A percentile compares a stretch with the other conserved stretches of the same genome.
Conservation (phyloP, 2,329 filamentous ascomycete genomes). For the Colletotrichum orbiculare region DNA sequence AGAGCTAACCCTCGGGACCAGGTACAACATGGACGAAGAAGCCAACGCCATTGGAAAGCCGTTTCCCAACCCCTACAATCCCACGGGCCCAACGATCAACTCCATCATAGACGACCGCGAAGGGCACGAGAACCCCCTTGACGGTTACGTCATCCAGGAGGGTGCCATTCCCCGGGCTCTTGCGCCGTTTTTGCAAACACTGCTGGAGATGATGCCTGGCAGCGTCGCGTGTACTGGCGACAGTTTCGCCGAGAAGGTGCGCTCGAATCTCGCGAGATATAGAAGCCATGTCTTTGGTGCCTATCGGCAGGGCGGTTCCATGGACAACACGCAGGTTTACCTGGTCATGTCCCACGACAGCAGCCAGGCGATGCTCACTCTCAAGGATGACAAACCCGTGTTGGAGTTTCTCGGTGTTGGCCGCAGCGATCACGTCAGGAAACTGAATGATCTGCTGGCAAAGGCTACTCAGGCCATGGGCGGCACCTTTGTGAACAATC, state of each 20-base stretch:
- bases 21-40: conserved; percentile 68
- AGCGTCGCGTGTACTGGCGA: conserved; percentile 52
- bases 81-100: conserved; percentile 71
- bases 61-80: conserved; percentile 60
- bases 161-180: conserved; percentile 70
- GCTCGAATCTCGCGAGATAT: conserved; percentile 58
- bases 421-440: conserved; percentile 63
- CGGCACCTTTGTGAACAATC: conserved; percentile 69
- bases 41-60: conserved; percentile 67
- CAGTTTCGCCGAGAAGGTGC: conserved; percentile 53
- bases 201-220: conserved; percentile 66
- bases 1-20: conserved; percentile 41
- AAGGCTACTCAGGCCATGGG: conserved; percentile 68
- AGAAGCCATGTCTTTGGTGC: conserved; percentile 69
- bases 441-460: conserved; percentile 62
- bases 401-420: conserved; percentile 71
- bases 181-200: conserved; percentile 64
- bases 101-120: conserved; percentile 70
- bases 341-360: conserved; percentile 76
- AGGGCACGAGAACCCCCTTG: conserved; percentile 62
- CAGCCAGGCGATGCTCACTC: conserved; percentile 69
- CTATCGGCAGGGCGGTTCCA: conserved; percentile 64
- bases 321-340: conserved; percentile 71
- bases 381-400: conserved; percentile 69
- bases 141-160: conserved; percentile 74